These are phyloP conservation scores for Nemania sp. DNA, from an alignment of 2,329 filamentous ascomycete genomes.

Conservation along the genomic window DNA sequence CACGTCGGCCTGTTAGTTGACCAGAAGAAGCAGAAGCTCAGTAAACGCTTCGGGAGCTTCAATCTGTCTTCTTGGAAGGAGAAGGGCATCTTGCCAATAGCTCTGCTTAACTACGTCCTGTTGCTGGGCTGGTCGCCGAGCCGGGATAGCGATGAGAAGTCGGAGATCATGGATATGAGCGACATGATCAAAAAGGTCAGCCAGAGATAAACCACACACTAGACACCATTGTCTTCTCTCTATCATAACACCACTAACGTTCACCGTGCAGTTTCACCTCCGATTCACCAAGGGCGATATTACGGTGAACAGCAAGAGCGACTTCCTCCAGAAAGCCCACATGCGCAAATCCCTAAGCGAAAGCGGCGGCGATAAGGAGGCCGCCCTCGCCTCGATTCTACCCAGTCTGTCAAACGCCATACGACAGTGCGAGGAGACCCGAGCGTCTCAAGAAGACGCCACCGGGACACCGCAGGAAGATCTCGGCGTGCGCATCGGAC, in stretches of 20 bases:
- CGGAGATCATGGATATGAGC: slow-evolving; percentile 72
- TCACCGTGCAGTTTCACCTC: slow-evolving; percentile 66
- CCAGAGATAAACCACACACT: neutral
- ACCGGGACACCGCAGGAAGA: neutral
- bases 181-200: slow-evolving; percentile 72
- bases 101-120: slow-evolving; percentile 78
- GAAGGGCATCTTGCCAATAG: slow-evolving; percentile 51
- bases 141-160: slow-evolving; percentile 46
- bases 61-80: slow-evolving; percentile 55
- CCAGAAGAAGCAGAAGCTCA: slow-evolving; percentile 73
- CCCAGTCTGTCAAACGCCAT: slow-evolving; percentile 21
- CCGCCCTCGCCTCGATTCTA: slow-evolving; percentile 16
- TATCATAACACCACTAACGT: slow-evolving; percentile 3
- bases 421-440: slow-evolving; percentile 22
- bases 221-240: neutral
- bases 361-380: slow-evolving; percentile 1
- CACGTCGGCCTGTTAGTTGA: slow-evolving; percentile 78
- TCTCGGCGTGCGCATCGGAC: slow-evolving; percentile 25
- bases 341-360: slow-evolving; percentile 21
- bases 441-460: neutral
- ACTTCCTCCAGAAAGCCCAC: slow-evolving; percentile 66
- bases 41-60: slow-evolving; percentile 75
- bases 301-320: slow-evolving; percentile 80
- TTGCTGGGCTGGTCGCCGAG: slow-evolving; percentile 79
- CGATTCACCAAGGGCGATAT: slow-evolving; percentile 93